Conservation (phyloP, 495 filamentous ascomycete species). For the Emericellopsis terricola region DNA sequence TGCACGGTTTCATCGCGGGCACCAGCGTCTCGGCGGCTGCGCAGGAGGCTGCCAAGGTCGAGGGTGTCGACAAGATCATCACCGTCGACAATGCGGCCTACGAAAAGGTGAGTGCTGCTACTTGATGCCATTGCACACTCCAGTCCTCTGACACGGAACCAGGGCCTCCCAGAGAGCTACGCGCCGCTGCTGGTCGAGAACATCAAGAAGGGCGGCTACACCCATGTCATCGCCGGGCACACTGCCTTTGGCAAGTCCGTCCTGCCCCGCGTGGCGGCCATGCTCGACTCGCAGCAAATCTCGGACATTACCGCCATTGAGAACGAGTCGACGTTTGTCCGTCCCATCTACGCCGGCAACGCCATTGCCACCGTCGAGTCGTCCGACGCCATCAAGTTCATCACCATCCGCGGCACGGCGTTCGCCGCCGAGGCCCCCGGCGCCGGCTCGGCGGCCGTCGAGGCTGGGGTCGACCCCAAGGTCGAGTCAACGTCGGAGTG, state of each 20-base stretch:
- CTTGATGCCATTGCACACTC: too few species aligned
- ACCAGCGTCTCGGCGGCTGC: slow-evolving; percentile 61
- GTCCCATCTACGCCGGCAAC: slow-evolving; percentile 95
- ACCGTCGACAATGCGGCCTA: slow-evolving; percentile 77
- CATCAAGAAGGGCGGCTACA: slow-evolving; percentile 82
- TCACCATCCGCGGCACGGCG: slow-evolving; percentile 85
- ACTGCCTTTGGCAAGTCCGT: slow-evolving; percentile 95
- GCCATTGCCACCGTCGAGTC: slow-evolving; percentile 95
- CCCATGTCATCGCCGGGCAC: slow-evolving; percentile 77
- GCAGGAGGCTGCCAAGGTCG: slow-evolving; percentile 72
- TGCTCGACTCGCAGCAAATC: slow-evolving; percentile 82
- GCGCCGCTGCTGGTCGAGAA: slow-evolving; percentile 89
- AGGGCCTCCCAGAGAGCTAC: slow-evolving; percentile 89
- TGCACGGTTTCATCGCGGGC: slow-evolving; percentile 84
- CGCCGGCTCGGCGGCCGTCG: slow-evolving; percentile 36
- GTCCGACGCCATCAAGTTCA: slow-evolving; percentile 64
- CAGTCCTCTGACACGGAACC: too few species aligned
- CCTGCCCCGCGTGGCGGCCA: slow-evolving; percentile 84
- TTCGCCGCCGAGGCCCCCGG: slow-evolving; percentile 45
- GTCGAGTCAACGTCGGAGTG: slow-evolving; percentile 56
- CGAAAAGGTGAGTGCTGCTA: slow-evolving; percentile 47
- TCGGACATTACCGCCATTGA: slow-evolving; percentile 80
- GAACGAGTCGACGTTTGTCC: slow-evolving; percentile 86
- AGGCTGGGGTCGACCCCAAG: slow-evolving; percentile 57
- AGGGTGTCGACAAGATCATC: slow-evolving; percentile 80